Base-by-base conservation (phyloP, 2,329 filamentous ascomycete genomes). In the Aspergillus felis region DNA sequence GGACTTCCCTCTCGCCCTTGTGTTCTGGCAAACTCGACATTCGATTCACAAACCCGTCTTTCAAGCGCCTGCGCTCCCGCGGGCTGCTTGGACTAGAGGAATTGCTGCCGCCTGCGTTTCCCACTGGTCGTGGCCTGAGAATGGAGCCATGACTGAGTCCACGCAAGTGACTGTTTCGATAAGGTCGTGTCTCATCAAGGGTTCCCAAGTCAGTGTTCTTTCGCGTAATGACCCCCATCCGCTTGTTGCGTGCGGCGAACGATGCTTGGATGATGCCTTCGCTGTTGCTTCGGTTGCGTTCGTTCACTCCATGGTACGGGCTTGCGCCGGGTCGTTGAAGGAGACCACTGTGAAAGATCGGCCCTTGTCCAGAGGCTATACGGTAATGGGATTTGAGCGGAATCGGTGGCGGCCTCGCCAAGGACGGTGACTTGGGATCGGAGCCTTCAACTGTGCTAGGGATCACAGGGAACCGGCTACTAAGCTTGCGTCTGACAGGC, bases 351-450 rank as follows among this genome's bases (percentile, higher is more conserved):
- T 76, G 70, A 41, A 71, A 70, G 24, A 61, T 64, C 12, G 66
- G 61, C 27, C 68, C 67, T 55, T 79, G 77, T 25, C 76, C 76
- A 3, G 78, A 80, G 3, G 75, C 71, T 55, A 79, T 76, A 29
- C 92, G 86, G 64, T 90, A 91, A 71, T 96, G 92, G 3, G 91
- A 94, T 59, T 89, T 84, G 4, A 84, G 84, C 0, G 91, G 91
- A 58, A 96, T 90, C 0, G 90, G 89, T 2, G 92, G 91, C 28
- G 89, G 82, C 35, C 88, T 84, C 22, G 81, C 78, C 10, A 84
- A 75, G 41, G 82, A 86, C 14, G 89, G 90, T 3, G 89, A 93
- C 61, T 86, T 85, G 47, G 85, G 78, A 24, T 94, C 91, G 51
- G 88, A 87, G 69, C 89, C 91, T 52, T 76, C 74, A 22, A 70